These are phyloP conservation scores for Xylaria longipes DNA, from an alignment of 495 filamentous ascomycete genomes.

Conservation along the genomic window DNA sequence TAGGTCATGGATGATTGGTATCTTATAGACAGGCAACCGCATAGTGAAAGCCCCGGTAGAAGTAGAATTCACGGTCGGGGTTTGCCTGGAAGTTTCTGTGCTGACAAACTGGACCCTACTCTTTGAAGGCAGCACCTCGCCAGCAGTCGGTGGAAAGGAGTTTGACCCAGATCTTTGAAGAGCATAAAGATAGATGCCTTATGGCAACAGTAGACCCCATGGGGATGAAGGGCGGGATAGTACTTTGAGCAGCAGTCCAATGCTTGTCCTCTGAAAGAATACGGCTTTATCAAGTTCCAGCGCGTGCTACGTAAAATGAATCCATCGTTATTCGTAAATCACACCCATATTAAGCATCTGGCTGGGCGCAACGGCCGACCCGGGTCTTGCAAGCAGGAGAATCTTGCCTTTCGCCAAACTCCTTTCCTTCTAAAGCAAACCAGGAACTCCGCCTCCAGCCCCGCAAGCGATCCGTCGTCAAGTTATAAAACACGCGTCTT, in stretches of 20 bases:
- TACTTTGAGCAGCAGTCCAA: neutral
- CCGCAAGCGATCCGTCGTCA: neutral
- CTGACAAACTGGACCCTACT: neutral
- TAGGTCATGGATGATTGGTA: neutral
- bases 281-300: neutral
- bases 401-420: constrained; percentile 11
- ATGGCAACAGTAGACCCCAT: neutral
- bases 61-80: neutral
- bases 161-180: neutral
- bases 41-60: neutral
- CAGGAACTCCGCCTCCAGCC: neutral
- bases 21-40: neutral
- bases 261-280: neutral
- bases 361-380: neutral
- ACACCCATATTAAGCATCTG: neutral
- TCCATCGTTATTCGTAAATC: neutral
- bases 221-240: neutral
- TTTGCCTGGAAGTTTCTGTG: neutral
- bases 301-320: neutral
- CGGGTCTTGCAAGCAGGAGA: neutral
- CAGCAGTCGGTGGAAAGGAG: neutral
- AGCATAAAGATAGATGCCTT: neutral
- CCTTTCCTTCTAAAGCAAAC: neutral
- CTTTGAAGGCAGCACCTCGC: neutral
- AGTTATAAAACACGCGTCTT: neutral